Base-by-base conservation (phyloP, 345 rosid genomes). In the Citrus cavaleriei region DNA sequence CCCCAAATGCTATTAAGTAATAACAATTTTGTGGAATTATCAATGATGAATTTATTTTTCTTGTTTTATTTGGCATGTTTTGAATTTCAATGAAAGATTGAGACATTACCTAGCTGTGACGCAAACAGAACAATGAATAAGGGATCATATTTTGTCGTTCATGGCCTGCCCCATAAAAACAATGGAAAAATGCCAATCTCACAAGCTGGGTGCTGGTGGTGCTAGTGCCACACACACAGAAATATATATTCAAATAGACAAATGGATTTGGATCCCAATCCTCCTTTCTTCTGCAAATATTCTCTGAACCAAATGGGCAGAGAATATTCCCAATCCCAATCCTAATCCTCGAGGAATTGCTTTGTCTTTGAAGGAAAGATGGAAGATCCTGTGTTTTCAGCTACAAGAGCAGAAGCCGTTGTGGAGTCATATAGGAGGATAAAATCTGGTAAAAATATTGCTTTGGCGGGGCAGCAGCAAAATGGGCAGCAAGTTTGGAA, bases 211-310 rank as follows among this genome's bases (percentile, higher is more conserved):
- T 60, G 24, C 6, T 75, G 58, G n/a, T 46, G 5, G 18, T 46
- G 18, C 51, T 13, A 18, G 58, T 5, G 6, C 1, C 46, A 12
- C 27, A 58, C 18, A 3, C 18, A 3, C 49, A 34, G 32, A 59
- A 7, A 25, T n/a, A 46, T 27, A 75, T 63, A 22, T 38, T 62
- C 21, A 28, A 27, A 27, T 75, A 46, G 42, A 46, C 10, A 25
- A 74, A 24, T 21, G 27, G 42, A 75, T 75, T 75, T 75, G 70
- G 60, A 63, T 63, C 42, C 42, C n/a, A 54, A 55, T 27, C n/a
- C 72, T 7, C 28, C 27, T 72, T 72, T 62, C 64, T 72, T 65
- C 72, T 63, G 65, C 30, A 72, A 72, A 71, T 78, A 71, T 78
- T 78, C 81, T 51, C 63, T 24, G 61, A 49, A 68, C 59, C 70